Evolutionary conservation across 176 grass and related monocot genomes (phyloP).

Genomic region (Phoenix roebelenii): DNA sequence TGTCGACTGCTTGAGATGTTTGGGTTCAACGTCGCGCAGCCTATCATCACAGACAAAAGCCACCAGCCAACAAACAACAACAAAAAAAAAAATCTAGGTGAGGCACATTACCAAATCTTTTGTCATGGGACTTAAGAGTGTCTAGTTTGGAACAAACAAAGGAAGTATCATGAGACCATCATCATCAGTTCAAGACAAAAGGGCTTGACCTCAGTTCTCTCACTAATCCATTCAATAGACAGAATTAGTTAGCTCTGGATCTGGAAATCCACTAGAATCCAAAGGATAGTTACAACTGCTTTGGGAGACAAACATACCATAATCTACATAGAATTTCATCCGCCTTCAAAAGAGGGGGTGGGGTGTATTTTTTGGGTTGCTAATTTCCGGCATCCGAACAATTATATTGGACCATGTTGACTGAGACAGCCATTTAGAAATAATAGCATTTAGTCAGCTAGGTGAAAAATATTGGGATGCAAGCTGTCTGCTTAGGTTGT

Average conservation of each 20-base stretch:
- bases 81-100: too few relatives aligned
- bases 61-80: too few relatives aligned
- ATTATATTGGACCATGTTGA: too few relatives aligned
- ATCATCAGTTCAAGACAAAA: slow-evolving; percentile 40
- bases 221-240: slow-evolving; percentile 41
- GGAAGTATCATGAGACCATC: slow-evolving; percentile 16
- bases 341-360: slow-evolving; percentile 7
- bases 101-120: background rate
- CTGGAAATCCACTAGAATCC: background rate
- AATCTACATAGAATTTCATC: slow-evolving; percentile 7
- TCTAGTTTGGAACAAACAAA: slow-evolving; percentile 8
- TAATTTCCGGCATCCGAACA: slow-evolving; percentile 3
- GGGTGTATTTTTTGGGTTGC: slow-evolving; percentile 4
- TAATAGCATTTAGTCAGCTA: background rate
- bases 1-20: too few relatives aligned
- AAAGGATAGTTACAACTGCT: slow-evolving; percentile 42
- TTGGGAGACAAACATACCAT: slow-evolving; percentile 1
- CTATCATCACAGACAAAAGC: too few relatives aligned
- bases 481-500: slow-evolving; percentile 21
- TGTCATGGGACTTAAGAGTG: slow-evolving; percentile 3
- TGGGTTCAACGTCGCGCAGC: too few relatives aligned
- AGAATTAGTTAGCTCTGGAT: slow-evolving; percentile 44
- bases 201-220: slow-evolving; percentile 12
- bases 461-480: slow-evolving; percentile 3
- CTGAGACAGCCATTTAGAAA: background rate